Base-by-base conservation (phyloP, 257 asterid genomes). In the Hygrophila difformis region DNA sequence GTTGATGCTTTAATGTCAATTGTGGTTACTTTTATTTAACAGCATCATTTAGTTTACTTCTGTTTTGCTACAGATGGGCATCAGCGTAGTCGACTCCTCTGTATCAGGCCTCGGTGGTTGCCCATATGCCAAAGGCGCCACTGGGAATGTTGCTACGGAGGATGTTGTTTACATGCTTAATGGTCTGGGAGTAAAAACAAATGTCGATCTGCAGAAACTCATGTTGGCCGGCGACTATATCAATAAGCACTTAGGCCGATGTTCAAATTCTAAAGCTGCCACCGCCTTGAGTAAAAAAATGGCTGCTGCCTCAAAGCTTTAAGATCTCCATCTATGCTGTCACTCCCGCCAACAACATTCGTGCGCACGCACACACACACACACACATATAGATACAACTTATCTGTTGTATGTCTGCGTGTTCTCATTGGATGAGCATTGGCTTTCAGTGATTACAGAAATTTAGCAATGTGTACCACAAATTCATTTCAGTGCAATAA, bases 91-190 rank as follows among this genome's bases (percentile, higher is more conserved):
- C 29, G 98, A 85, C 66, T 81, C 96, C 2, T 78, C 97, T 50
- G 67, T 85, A 54, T 73, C 96, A 7, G 97, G 97, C 48, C 89
- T 89, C 8, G 97, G 97, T 5, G 96, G 94, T 51, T 89, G 96
- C 51, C 98, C 98, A 1, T 89, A 85, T 52, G 98, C 98, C 23
- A 85, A 85, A 75, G 98, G 98, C 47, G 98, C 98, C 51, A 58
- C 94, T 0, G 94, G 98, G 39, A 89, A 89, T 60, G 98, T 85
- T 37, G 98, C 96, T 13, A 89, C 96, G 0, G 98, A 89, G 76
- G 98, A 89, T 46, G 98, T 89, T 10, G 78, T 89, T 16, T 89
- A 85, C 49, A 82, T 89, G 98, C 93, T 85, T 7, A 66, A 82
- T 50, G 98, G 96, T 22, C 42, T 89, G 43, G 96, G 96, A 26